A percentile compares a stretch with the other conserved stretches of the same genome.
Evolutionary conservation across 106 monocot genomes (phyloP).

Genomic region (Narthecium ossifragum): DNA sequence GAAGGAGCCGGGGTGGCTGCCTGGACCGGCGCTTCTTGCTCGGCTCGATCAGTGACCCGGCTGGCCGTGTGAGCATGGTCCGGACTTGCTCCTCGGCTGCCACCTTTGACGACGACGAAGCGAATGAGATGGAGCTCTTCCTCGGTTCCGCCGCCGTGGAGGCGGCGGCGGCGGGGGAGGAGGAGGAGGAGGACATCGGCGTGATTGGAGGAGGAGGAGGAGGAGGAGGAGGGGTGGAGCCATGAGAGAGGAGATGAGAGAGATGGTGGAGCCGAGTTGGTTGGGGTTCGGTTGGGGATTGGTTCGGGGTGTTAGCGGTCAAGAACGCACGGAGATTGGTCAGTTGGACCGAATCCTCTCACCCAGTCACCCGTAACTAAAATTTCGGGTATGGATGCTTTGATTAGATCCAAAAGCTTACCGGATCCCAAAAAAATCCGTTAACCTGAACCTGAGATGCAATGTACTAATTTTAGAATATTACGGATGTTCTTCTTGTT

Average conservation of each 20-base stretch:
- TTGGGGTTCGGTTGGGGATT: conserved; percentile 1
- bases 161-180: too few relatives aligned
- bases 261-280: neutral
- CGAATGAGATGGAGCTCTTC: neutral
- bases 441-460: too few relatives aligned
- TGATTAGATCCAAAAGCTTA: too few relatives aligned
- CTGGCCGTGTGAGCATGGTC: neutral
- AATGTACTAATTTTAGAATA: too few relatives aligned
- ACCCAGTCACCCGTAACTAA: too few relatives aligned
- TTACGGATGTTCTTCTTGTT: too few relatives aligned
- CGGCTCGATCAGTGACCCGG: conserved; percentile 6
- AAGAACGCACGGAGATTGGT: neutral
- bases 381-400: too few relatives aligned
- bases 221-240: neutral
- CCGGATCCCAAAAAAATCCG: too few relatives aligned
- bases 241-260: neutral
- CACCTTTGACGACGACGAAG: neutral
- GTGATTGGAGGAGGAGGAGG: neutral
- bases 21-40: neutral
- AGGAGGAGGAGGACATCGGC: neutral
- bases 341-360: too few relatives aligned
- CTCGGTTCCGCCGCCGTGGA: neutral
- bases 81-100: neutral
- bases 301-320: neutral
- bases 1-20: neutral